phyloP scores from a whole-genome alignment of 2,329 filamentous ascomycete species.

The Fusarium sp. region DNA sequence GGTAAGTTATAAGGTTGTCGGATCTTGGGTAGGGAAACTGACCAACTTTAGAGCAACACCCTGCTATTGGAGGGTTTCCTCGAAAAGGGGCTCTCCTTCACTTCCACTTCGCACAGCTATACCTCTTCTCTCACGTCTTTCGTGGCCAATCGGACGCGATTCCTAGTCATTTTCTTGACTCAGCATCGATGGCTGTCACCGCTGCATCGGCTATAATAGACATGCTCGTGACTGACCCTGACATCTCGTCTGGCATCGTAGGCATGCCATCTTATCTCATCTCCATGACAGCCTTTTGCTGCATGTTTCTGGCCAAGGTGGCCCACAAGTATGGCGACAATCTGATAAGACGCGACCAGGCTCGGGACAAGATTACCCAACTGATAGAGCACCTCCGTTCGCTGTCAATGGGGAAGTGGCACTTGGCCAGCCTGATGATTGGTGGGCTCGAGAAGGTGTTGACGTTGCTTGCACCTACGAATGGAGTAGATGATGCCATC shows the following conservation, averaged over 20 bases:
- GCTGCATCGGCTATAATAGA: constrained; percentile 57
- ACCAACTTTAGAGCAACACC: constrained; percentile 48
- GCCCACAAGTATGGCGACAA: constrained; percentile 54
- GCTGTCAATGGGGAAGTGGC: constrained; percentile 56
- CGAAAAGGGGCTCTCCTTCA: constrained; percentile 52
- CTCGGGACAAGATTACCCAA: constrained; percentile 52
- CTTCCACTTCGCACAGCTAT: constrained; percentile 54
- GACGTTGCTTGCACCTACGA: constrained; percentile 19
- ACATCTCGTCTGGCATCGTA: constrained; percentile 51
- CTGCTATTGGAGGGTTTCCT: constrained; percentile 50
- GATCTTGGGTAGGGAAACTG: background rate
- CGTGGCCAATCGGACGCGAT: constrained; percentile 49
- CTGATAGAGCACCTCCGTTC: constrained; percentile 56
- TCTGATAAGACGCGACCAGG: constrained; percentile 52
- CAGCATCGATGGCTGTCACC: constrained; percentile 41
- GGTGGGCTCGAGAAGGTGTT: constrained; percentile 57
- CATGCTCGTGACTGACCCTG: constrained; percentile 54
- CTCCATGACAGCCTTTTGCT: constrained; percentile 63
- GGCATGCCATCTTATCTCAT: constrained; percentile 62
- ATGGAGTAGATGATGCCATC: background rate
- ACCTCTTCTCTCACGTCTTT: constrained; percentile 54
- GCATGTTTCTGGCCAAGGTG: constrained; percentile 61
- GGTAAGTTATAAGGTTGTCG: constrained; percentile 35
- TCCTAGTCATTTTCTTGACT: constrained; percentile 45
- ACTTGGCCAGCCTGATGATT: constrained; percentile 60